Percentiles rank a stretch among this genome's conserved stretches.
phyloP scores from a whole-genome alignment of 805 yeast species.

The Lipomyces orientalis region DNA sequence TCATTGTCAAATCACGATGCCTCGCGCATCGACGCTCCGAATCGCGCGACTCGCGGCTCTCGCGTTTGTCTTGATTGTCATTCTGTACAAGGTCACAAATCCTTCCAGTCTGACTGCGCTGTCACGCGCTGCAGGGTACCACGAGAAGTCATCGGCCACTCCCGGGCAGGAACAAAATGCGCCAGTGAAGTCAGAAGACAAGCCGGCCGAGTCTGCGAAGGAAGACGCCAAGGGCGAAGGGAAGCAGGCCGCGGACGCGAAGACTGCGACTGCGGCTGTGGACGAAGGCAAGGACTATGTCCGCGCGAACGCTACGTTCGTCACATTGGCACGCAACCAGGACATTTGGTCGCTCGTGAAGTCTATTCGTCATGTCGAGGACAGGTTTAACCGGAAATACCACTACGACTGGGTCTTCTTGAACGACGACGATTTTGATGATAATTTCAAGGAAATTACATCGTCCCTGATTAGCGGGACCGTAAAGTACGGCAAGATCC shows the following conservation, averaged over 20 bases:
- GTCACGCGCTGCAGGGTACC: conserved; percentile 28
- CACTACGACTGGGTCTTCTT: conserved; percentile 93
- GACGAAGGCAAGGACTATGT: not conserved
- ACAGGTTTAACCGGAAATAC: conserved; percentile 74
- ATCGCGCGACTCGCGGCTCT: conserved; percentile 25
- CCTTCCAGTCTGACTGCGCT: conserved; percentile 24
- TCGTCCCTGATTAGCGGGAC: conserved; percentile 64
- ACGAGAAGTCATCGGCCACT: not conserved
- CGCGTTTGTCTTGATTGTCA: conserved; percentile 21
- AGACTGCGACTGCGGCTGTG: not conserved
- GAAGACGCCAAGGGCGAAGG: not conserved
- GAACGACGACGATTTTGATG: conserved; percentile 76
- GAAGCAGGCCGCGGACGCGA: not conserved
- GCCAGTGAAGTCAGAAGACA: conserved; percentile 1
- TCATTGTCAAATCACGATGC: conserved; percentile 7
- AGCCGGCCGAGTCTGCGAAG: conserved; percentile 3
- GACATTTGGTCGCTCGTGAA: conserved; percentile 63
- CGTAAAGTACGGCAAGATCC: conserved; percentile 73
- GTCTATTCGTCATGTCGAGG: conserved; percentile 75
- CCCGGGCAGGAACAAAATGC: conserved; percentile 3
- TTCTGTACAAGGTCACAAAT: conserved; percentile 27
- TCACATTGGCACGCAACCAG: conserved; percentile 71
- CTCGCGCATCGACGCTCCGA: conserved; percentile 30
- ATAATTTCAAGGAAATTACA: conserved; percentile 67
- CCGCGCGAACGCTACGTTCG: conserved; percentile 63